Evolutionary conservation across 495 filamentous ascomycete species (phyloP).

Genomic region (Hypoxylon perforatum): DNA sequence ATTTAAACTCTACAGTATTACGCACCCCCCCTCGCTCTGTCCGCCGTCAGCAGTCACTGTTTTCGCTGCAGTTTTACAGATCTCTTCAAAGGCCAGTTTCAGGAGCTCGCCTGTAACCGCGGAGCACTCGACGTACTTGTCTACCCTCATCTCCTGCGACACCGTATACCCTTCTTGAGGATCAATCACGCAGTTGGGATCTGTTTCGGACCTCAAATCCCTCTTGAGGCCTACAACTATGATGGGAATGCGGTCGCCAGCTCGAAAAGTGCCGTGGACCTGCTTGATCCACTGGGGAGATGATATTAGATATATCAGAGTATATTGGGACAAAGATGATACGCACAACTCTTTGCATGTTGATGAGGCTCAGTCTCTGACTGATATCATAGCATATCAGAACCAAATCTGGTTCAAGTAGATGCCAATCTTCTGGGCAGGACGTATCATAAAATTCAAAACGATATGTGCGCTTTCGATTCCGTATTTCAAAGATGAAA

Average conservation of each 20-base stretch:
- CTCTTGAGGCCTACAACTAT: conserved; percentile 85
- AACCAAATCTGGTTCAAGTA: conserved; percentile 76
- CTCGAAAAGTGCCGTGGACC: conserved; percentile 70
- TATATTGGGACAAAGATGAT: conserved; percentile 6
- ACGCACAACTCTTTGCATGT: conserved; percentile 68
- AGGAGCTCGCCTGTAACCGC: conserved; percentile 86
- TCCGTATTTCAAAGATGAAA: conserved; percentile 80
- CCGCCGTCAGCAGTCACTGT: conserved; percentile 61
- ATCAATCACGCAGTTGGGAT: conserved; percentile 75
- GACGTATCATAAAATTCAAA: conserved; percentile 85
- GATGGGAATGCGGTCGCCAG: conserved; percentile 70
- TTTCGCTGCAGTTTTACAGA: conserved; percentile 75
- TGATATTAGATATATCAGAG: conserved; percentile 10
- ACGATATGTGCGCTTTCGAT: conserved; percentile 68
- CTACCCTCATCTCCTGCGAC: conserved; percentile 83
- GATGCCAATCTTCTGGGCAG: conserved; percentile 77
- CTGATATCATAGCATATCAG: conserved; percentile 86
- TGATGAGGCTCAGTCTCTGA: conserved; percentile 70
- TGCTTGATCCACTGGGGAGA: conserved; percentile 73
- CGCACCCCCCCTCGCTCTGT: conserved; percentile 57
- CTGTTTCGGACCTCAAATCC: conserved; percentile 73
- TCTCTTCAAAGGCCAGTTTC: conserved; percentile 76
- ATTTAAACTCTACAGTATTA: conserved; percentile 42
- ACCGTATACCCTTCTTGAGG: conserved; percentile 79
- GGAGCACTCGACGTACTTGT: conserved; percentile 91